Percentiles rank a stretch among this genome's conserved stretches.
Conservation (phyloP, 2,329 filamentous ascomycete species). For the Huntiella bhutanensis region DNA sequence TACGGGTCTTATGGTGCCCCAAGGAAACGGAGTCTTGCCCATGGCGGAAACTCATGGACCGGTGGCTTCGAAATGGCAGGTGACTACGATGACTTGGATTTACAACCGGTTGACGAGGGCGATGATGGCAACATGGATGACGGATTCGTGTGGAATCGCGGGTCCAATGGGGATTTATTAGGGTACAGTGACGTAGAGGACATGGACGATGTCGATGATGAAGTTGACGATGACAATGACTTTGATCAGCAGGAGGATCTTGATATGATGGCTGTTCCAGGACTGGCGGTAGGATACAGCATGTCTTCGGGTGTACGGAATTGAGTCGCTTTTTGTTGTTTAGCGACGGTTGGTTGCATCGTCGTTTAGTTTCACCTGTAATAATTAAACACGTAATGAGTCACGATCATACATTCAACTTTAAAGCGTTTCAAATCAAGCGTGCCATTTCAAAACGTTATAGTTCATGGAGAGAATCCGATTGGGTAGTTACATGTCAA, state of each 20-base stretch:
- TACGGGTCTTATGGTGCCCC: neutral
- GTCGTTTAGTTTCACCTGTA: no score
- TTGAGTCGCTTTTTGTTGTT: neutral
- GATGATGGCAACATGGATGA: constrained; percentile 29
- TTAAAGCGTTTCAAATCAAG: no score
- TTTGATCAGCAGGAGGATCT: constrained; percentile 19
- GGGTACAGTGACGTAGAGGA: constrained; percentile 32
- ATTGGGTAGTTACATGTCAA: no score
- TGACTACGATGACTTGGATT: constrained; percentile 7
- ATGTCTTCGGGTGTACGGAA: neutral
- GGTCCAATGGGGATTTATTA: constrained; percentile 38
- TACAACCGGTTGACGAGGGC: constrained; percentile 6
- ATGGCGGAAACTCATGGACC: no score
- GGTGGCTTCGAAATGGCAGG: neutral
- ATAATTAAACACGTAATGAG: no score
- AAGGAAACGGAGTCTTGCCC: no score
- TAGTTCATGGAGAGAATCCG: no score
- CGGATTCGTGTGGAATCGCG: constrained; percentile 36
- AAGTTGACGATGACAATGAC: constrained; percentile 22
- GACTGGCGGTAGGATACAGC: constrained; percentile 15
- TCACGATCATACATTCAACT: no score
- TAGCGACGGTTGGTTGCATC: no score
- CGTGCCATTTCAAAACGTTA: no score
- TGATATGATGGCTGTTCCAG: constrained; percentile 21
- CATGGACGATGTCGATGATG: constrained; percentile 26